A percentile compares a stretch with the other conserved stretches of the same genome.
Evolutionary conservation across 352 stramenopile genomes (phyloP).

Genomic region (Phytophthora lateralis): DNA sequence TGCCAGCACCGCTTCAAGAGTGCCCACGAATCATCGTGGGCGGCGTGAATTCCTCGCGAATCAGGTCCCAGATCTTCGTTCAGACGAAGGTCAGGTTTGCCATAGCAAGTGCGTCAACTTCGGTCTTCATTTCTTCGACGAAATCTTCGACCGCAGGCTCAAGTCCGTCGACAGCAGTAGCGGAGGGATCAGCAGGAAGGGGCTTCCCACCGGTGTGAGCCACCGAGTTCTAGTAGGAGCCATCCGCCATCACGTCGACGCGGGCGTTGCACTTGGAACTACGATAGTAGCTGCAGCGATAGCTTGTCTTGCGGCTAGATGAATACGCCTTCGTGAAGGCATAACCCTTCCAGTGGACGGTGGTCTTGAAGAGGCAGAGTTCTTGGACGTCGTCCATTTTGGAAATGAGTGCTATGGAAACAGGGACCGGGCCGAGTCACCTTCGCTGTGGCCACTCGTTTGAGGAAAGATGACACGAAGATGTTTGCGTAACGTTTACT

Average conservation of each 20-base stretch:
- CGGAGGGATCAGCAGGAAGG: background rate
- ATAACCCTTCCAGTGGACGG: constrained; percentile 11
- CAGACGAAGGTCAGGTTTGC: background rate
- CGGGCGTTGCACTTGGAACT: constrained; percentile 9
- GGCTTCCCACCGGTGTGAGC: constrained; percentile 4
- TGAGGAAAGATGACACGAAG: too few relatives aligned
- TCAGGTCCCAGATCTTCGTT: constrained; percentile 11
- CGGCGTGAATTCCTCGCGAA: constrained; percentile 8
- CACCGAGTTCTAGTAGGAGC: constrained; percentile 9
- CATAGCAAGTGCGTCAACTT: constrained; percentile 7
- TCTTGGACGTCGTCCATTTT: constrained; percentile 16
- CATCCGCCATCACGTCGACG: constrained; percentile 14
- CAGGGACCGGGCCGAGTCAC: too few relatives aligned
- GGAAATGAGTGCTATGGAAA: background rate
- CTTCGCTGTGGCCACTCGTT: too few relatives aligned
- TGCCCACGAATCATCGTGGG: constrained; percentile 4
- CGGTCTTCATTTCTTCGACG: constrained; percentile 9
- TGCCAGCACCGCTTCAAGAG: constrained; percentile 4
- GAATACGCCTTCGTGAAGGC: constrained; percentile 12
- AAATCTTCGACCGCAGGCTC: constrained; percentile 8
- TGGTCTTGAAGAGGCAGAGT: constrained; percentile 9
- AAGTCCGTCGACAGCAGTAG: background rate
- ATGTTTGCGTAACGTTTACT: too few relatives aligned
- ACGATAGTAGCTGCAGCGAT: constrained; percentile 9
- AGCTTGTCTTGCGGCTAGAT: constrained; percentile 10